phyloP scores from a whole-genome alignment of 495 filamentous ascomycete genomes.

The Neurospora discreta region DNA sequence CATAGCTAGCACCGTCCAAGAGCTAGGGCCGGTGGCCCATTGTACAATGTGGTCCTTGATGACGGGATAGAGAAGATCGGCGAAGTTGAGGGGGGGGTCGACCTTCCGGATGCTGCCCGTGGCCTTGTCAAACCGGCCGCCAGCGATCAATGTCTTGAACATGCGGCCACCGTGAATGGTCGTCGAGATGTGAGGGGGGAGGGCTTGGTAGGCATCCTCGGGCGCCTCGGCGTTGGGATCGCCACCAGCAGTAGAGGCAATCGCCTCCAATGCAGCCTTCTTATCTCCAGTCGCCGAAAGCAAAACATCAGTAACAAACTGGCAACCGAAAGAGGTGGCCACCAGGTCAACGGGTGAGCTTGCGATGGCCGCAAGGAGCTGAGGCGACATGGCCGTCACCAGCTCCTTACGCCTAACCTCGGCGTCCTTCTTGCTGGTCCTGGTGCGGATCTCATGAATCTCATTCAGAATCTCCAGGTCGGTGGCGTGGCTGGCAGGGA shows the following conservation, averaged over 20 bases:
- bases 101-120: constrained; percentile 55
- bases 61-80: constrained; percentile 60
- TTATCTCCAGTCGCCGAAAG: constrained; percentile 69
- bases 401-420: constrained; percentile 65
- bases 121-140: constrained; percentile 67
- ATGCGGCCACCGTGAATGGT: constrained; percentile 65
- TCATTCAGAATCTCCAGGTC: constrained; percentile 59
- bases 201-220: constrained; percentile 25
- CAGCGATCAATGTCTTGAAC: constrained; percentile 79
- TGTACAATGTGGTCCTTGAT: constrained; percentile 62
- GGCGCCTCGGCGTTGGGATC: constrained; percentile 38
- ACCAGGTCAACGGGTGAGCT: constrained; percentile 55
- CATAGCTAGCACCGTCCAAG: constrained; percentile 71
- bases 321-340: constrained; percentile 69
- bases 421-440: constrained; percentile 85
- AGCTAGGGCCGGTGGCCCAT: constrained; percentile 80
- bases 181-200: constrained; percentile 40
- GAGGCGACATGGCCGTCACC: constrained; percentile 51
- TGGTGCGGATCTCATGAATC: constrained; percentile 61
- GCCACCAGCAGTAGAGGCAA: constrained; percentile 58
- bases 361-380: constrained; percentile 60
- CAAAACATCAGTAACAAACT: constrained; percentile 73
- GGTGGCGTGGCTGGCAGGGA: constrained; percentile 44
- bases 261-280: constrained; percentile 50
- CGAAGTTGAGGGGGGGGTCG: constrained; percentile 71